Conservation (phyloP, 164 flowering plant genomes). For the Liriodendron chinense region DNA sequence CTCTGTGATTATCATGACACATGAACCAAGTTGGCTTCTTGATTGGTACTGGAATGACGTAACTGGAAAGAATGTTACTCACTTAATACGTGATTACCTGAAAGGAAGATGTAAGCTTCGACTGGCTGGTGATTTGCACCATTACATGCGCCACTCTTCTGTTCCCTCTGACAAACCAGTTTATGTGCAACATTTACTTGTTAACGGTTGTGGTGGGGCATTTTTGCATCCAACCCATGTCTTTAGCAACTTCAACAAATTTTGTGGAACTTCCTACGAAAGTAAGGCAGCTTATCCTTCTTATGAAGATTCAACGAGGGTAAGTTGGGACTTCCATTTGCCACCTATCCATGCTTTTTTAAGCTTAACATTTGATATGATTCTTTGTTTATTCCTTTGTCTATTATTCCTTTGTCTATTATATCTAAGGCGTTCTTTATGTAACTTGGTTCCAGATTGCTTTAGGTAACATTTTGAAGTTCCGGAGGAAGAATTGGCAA, state of each 20-base stretch:
- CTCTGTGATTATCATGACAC: slow-evolving; percentile 91
- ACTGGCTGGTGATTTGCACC: slow-evolving; percentile 97
- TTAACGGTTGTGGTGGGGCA: slow-evolving; percentile 99
- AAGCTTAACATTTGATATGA: not conserved
- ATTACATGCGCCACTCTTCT: slow-evolving; percentile 94
- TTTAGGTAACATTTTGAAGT: slow-evolving; percentile 91
- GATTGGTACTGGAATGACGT: slow-evolving; percentile 93
- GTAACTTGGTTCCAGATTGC: slow-evolving; percentile 69
- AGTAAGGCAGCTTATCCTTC: slow-evolving; percentile 93
- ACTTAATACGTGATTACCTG: slow-evolving; percentile 73
- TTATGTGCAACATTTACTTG: slow-evolving; percentile 86
- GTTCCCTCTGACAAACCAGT: slow-evolving; percentile 69
- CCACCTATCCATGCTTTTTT: not conserved
- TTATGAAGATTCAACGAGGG: slow-evolving; percentile 96
- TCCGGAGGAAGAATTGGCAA: slow-evolving; percentile 99
- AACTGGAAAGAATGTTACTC: slow-evolving; percentile 79
- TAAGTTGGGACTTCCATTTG: slow-evolving; percentile 18
- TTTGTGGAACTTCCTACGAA: slow-evolving; percentile 63
- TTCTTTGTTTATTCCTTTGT: not conserved
- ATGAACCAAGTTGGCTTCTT: slow-evolving; percentile 97
- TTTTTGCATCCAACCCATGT: slow-evolving; percentile 99
- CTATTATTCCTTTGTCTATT: not conserved
- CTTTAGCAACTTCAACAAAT: slow-evolving; percentile 65
- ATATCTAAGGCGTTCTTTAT: not conserved
- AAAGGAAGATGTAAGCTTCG: slow-evolving; percentile 94